Conservation (phyloP, 2,329 filamentous ascomycete species). For the Cryphonectria naterciae region DNA sequence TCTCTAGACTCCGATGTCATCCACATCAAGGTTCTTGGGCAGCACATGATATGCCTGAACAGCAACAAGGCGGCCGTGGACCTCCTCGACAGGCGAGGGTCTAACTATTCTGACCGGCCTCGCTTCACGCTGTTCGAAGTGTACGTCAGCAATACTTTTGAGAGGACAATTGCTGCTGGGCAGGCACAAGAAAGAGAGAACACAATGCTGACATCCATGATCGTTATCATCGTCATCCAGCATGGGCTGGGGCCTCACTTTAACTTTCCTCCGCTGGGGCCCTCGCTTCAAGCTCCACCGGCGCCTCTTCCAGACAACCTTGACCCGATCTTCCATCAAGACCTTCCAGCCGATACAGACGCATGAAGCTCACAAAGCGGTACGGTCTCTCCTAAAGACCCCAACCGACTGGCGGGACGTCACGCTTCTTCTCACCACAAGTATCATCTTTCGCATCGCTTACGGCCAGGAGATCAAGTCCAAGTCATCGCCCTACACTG, state of each 20-base stretch:
- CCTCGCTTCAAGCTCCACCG: constrained; percentile 46
- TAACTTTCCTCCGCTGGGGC: constrained; percentile 48
- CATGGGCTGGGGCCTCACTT: constrained; percentile 48
- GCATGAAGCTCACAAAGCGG: constrained; percentile 36
- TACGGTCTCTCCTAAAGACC: constrained; percentile 33
- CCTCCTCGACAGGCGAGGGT: constrained; percentile 43
- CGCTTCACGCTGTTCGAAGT: constrained; percentile 44
- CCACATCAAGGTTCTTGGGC: constrained; percentile 36
- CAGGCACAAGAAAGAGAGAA: not conserved
- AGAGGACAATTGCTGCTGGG: not conserved
- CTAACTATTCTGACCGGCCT: constrained; percentile 43
- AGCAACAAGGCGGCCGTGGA: constrained; percentile 41
- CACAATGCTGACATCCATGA: constrained; percentile 3
- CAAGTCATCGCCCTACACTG: constrained; percentile 33
- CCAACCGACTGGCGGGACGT: constrained; percentile 33
- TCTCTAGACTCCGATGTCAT: constrained; percentile 37
- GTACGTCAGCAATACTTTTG: constrained; percentile 28
- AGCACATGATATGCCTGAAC: constrained; percentile 43
- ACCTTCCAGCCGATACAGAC: constrained; percentile 42
- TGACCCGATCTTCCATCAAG: constrained; percentile 40
- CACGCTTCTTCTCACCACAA: constrained; percentile 34
- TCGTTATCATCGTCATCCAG: constrained; percentile 22
- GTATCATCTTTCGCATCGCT: constrained; percentile 35
- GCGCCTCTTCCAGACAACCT: constrained; percentile 46
- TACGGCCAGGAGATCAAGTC: constrained; percentile 34